Base-by-base conservation (phyloP, 768 basidiomycete species). In the Leucosporidium yakuticum region DNA sequence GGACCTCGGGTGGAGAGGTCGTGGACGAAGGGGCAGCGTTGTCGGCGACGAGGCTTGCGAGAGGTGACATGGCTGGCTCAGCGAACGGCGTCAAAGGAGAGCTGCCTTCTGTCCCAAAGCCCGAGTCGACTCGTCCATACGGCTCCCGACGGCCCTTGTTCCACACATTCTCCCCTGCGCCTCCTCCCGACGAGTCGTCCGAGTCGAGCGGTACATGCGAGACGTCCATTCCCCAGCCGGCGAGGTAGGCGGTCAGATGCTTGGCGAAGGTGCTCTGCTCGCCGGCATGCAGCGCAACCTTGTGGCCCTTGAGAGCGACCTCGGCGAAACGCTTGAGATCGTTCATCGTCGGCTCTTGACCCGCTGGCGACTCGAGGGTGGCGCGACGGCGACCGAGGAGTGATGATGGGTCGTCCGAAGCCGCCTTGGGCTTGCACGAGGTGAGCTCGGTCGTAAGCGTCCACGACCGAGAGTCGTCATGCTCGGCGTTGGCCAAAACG, bases 151-250 rank as follows among this genome's bases (percentile, higher is more conserved):
- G 34, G 14, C 56, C 11, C 29, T 57, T 62, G 36, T 14, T 19
- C 23, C 44, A 49, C 11, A n/a, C 9, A n/a, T 11, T 29, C 48
- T 59, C 29, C 25, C 51, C 27, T 8, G 44, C 14, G 15, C 31
- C 58, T 12, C 29, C n/a, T 25, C 65, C 62, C 32, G 32, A 34
- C 48, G 65, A 56, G 23, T 39, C 8, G 47, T 14, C 25, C 63
- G 62, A 23, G 53, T 76, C 70, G 47, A 71, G 78, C 12, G 81
- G 79, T 11, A 81, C 82, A 79, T 93, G 91, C 61, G 85, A 87
- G 53, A 97, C 87, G 74, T 95, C 91, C 87, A 97, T 84, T 19
- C 94, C 93, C 95, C 95, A 98, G 8, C 89, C 85, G 27, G 89
- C 90, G 66, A 99, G 83, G 79, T 95, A 96, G 73, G 88, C 89